A percentile compares a stretch with the other conserved stretches of the same genome.
These are phyloP conservation scores for Spathaspora hagerdaliae DNA, from an alignment of 805 yeast genomes.

Conservation along the genomic window DNA sequence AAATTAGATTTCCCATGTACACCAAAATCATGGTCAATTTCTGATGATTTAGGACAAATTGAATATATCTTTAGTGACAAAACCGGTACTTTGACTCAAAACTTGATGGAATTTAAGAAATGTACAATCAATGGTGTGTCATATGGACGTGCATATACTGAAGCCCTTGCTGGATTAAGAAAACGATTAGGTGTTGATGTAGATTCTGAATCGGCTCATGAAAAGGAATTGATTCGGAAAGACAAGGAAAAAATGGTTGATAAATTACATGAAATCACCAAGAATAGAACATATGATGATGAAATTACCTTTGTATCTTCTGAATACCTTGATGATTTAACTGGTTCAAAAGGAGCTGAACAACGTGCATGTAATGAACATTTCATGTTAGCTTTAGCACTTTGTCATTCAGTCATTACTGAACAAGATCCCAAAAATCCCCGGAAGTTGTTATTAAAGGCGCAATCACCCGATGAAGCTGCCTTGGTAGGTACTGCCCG, in stretches of 20 bases:
- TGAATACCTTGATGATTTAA: constrained; percentile 60
- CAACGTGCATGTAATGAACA: constrained; percentile 65
- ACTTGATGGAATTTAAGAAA: constrained; percentile 81
- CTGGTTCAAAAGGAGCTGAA: constrained; percentile 44
- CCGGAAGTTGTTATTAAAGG: constrained; percentile 53
- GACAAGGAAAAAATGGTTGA: constrained; percentile 62
- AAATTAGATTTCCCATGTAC: constrained; percentile 74
- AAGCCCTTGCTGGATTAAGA: constrained; percentile 74
- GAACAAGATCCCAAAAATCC: constrained; percentile 64
- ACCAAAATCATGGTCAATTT: constrained; percentile 81
- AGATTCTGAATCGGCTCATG: constrained; percentile 52
- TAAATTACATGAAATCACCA: constrained; percentile 12
- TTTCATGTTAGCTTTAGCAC: constrained; percentile 70
- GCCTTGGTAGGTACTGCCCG: constrained; percentile 81
- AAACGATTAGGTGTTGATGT: constrained; percentile 77
- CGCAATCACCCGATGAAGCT: constrained; percentile 86
- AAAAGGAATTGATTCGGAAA: constrained; percentile 49
- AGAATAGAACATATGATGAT: constrained; percentile 40
- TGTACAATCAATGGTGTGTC: constrained; percentile 70
- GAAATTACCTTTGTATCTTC: constrained; percentile 69
- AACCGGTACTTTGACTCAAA: constrained; percentile 81
- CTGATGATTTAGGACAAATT: constrained; percentile 83
- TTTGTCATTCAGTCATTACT: constrained; percentile 75
- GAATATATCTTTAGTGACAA: constrained; percentile 83
- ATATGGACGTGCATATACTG: constrained; percentile 80